A percentile compares a stretch with the other conserved stretches of the same genome.
These are phyloP conservation scores for Cardamine chenopodiifolia DNA, from an alignment of 345 rosid species.

Conservation along the genomic window DNA sequence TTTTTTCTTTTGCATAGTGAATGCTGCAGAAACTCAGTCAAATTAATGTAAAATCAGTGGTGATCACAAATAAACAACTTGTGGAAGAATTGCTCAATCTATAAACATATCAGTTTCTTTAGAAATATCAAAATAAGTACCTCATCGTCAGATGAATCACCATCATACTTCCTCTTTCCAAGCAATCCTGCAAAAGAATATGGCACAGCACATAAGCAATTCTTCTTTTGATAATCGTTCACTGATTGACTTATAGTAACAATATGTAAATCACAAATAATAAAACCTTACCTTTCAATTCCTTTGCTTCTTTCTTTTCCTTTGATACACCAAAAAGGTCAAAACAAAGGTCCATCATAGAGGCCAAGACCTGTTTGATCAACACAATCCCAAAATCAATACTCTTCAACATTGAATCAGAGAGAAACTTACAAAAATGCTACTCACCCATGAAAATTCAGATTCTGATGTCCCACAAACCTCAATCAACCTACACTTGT, in stretches of 20 bases:
- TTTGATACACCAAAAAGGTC: slow-evolving; percentile 25
- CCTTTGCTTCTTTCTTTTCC: slow-evolving; percentile 45
- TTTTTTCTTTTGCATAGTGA: slow-evolving; percentile 59
- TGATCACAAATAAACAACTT: background rate
- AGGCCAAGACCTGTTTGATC: slow-evolving; percentile 24
- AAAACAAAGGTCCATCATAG: slow-evolving; percentile 32
- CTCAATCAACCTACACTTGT: slow-evolving; percentile 76
- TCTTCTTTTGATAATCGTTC: background rate
- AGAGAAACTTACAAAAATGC: background rate
- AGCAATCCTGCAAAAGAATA: slow-evolving; percentile 1
- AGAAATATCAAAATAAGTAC: slow-evolving; percentile 17
- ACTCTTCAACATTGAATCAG: background rate
- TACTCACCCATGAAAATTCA: slow-evolving; percentile 71
- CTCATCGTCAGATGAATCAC: slow-evolving; percentile 68
- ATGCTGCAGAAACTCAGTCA: slow-evolving; percentile 45
- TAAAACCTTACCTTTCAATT: background rate
- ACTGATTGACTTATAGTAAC: background rate
- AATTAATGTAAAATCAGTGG: background rate
- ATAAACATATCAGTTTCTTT: background rate
- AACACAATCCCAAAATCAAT: background rate
- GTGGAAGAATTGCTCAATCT: background rate
- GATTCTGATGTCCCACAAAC: slow-evolving; percentile 88
- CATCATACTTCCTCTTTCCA: slow-evolving; percentile 60
- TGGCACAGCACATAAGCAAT: background rate
- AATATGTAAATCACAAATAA: background rate